These are phyloP conservation scores for Microglena sp. DNA, from an alignment of 139 green algal species.

Conservation along the genomic window DNA sequence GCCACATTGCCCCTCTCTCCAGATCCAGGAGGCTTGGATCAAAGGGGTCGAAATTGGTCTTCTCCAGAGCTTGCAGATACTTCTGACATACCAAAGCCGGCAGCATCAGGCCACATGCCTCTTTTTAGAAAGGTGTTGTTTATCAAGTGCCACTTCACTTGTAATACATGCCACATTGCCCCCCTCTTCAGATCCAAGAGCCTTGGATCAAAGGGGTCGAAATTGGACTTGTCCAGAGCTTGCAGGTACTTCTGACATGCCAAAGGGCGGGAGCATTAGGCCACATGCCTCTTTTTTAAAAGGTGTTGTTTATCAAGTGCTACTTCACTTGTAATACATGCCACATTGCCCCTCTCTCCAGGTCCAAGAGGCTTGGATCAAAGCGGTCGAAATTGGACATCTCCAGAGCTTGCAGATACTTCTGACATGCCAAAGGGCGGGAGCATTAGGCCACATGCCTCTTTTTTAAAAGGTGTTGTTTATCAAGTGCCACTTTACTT, in stretches of 20 bases:
- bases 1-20: conserved; percentile 34
- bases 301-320: too few species aligned
- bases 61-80: conserved; percentile 57
- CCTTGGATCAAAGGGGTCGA: conserved; percentile 45
- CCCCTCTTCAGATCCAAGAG: conserved; percentile 29
- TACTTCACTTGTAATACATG: conserved; percentile 58
- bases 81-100: conserved; percentile 28
- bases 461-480: too few species aligned
- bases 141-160: conserved; percentile 51
- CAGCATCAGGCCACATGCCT: conserved; percentile 40
- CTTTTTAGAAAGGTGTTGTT: too few species aligned
- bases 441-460: too few species aligned
- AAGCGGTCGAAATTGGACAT: conserved; percentile 54
- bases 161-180: conserved; percentile 46
- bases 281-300: too few species aligned
- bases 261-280: too few species aligned
- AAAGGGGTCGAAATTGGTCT: conserved; percentile 54
- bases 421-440: too few species aligned
- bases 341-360: conserved; percentile 31
- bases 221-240: conserved; percentile 48
- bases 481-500: conserved; percentile 51
- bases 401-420: conserved; percentile 56
- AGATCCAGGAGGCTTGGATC: conserved; percentile 20
- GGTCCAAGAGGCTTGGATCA: conserved; percentile 20
- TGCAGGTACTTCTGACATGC: too few species aligned